Evolutionary conservation across 2,329 filamentous ascomycete species (phyloP).

Genomic region (Thielaviopsis punctulata): DNA sequence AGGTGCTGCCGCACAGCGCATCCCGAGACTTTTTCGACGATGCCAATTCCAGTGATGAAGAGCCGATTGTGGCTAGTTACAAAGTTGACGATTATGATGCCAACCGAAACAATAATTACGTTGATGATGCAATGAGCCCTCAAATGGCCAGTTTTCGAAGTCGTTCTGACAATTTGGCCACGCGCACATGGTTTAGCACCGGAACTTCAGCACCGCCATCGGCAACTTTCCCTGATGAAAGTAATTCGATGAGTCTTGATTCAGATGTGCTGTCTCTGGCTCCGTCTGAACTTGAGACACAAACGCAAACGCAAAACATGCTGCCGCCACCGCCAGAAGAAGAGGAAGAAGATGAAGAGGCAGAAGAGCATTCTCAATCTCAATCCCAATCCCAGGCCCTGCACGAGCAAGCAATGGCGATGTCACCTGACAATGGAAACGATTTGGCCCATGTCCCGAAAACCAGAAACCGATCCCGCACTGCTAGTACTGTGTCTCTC

Average conservation of each 20-base stretch:
- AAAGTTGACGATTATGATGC: conserved; percentile 57
- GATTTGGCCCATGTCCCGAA: background rate
- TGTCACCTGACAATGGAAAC: conserved; percentile 1
- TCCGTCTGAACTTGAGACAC: background rate
- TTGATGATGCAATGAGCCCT: background rate
- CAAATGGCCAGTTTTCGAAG: background rate
- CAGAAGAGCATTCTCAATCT: background rate
- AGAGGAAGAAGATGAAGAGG: no score
- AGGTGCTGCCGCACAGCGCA: background rate
- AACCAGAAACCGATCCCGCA: conserved; percentile 4
- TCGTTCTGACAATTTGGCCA: background rate
- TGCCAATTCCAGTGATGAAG: conserved; percentile 50
- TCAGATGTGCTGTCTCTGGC: background rate
- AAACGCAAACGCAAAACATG: no score
- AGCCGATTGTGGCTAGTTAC: conserved; percentile 69
- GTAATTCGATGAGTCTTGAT: background rate
- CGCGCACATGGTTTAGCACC: conserved; percentile 10
- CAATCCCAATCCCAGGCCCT: background rate
- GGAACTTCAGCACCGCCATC: conserved; percentile 9
- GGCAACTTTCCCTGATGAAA: conserved; percentile 2
- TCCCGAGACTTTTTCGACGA: conserved; percentile 37
- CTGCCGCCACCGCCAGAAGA: no score
- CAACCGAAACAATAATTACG: conserved; percentile 23
- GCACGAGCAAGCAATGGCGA: background rate
- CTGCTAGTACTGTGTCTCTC: conserved; percentile 14